phyloP scores from a whole-genome alignment of 2,329 filamentous ascomycete species.

The Simplicillium sp. region DNA sequence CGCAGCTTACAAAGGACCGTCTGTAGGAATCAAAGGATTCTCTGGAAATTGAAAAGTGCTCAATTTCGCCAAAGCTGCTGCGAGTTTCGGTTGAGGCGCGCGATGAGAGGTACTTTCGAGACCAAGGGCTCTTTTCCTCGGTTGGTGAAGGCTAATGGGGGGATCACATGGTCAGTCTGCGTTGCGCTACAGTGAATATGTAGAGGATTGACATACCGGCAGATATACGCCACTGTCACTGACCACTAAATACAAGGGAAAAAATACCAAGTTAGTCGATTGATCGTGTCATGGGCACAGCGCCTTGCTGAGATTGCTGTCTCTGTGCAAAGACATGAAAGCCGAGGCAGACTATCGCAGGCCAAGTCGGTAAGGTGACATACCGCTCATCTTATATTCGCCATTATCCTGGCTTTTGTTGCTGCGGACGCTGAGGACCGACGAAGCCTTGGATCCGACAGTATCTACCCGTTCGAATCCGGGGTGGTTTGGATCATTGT shows the following conservation, averaged over 20 bases:
- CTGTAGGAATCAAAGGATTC: constrained; percentile 97
- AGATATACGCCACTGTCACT: constrained; percentile 93
- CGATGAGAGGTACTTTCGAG: constrained; percentile 40
- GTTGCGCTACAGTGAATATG: not conserved
- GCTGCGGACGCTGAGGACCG: constrained; percentile 52
- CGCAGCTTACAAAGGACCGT: constrained; percentile 73
- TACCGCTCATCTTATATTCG: constrained; percentile 77
- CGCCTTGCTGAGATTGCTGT: not conserved
- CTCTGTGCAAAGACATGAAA: too few relatives aligned
- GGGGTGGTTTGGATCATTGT: constrained; percentile 23
- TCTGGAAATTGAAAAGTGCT: constrained; percentile 89
- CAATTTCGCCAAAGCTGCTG: constrained; percentile 68
- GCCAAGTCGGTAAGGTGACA: constrained; percentile 17
- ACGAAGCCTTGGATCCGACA: constrained; percentile 51
- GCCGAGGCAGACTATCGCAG: too few relatives aligned
- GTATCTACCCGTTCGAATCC: constrained; percentile 55
- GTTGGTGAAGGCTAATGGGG: constrained; percentile 68
- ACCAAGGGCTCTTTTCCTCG: constrained; percentile 78
- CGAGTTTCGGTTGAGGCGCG: constrained; percentile 45
- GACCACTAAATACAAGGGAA: constrained; percentile 54
- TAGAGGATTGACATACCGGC: constrained; percentile 50
- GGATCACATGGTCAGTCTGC: constrained; percentile 6
- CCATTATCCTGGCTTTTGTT: constrained; percentile 53
- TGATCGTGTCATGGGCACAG: constrained; percentile 13
- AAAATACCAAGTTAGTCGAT: constrained; percentile 13